phyloP scores from a whole-genome alignment of 2,329 filamentous ascomycete genomes.

The Talaromyces sp. region DNA sequence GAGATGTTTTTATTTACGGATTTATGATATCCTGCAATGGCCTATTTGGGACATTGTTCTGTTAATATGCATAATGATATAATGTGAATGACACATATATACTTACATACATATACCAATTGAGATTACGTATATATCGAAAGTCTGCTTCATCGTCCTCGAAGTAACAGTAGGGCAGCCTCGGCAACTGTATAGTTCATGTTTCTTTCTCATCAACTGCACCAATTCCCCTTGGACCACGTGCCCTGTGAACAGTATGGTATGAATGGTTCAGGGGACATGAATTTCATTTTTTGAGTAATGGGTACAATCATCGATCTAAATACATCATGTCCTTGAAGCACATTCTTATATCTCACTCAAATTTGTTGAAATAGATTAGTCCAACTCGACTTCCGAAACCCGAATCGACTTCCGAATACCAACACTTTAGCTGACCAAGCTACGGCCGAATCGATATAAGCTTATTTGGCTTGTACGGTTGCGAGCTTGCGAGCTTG shows the following conservation, averaged over 20 bases:
- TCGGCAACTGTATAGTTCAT: neutral
- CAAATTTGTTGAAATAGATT: neutral
- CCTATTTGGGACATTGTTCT: constrained; percentile 1
- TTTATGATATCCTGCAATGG: constrained; percentile 15
- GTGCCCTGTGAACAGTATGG: no score
- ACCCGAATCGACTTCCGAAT: neutral
- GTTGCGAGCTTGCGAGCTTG: neutral
- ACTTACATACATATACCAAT: constrained; percentile 3
- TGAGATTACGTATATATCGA: neutral
- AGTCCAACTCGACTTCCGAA: neutral
- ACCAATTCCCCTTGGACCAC: neutral
- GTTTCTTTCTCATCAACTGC: neutral
- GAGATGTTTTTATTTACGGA: neutral
- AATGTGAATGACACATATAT: constrained; percentile 17
- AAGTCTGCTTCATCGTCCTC: neutral
- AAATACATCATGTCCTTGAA: neutral
- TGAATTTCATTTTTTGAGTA: neutral
- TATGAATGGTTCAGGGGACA: neutral
- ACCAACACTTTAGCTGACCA: neutral
- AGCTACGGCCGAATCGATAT: neutral
- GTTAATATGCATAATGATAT: constrained; percentile 19
- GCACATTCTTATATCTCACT: neutral
- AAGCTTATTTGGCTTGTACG: neutral
- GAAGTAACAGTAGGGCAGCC: no score
- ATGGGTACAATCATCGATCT: neutral